Conservation (phyloP, 163 green algal genomes). For the Coccomyxa subellipsoidea region DNA sequence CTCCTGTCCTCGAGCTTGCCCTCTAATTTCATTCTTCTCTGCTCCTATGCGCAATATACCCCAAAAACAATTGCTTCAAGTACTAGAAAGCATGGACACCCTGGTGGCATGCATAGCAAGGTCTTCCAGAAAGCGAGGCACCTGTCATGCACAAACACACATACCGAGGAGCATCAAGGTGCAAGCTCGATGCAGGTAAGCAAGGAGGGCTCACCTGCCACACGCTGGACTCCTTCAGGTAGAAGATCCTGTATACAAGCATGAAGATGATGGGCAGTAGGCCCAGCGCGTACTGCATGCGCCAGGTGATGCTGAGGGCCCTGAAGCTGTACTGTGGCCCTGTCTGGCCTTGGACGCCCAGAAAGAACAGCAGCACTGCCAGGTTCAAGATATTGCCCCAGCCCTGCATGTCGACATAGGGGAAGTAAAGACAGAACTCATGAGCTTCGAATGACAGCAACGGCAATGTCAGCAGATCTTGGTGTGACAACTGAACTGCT, state of each 20-base stretch:
- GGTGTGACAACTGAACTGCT: no score
- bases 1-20: background rate
- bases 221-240: constrained; percentile 38
- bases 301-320: constrained; percentile 23
- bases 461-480: no score
- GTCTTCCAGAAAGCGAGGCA: no score
- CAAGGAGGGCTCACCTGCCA: constrained; percentile 21
- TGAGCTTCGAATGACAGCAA: no score
- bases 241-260: constrained; percentile 36
- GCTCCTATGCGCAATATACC: background rate
- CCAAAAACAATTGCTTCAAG: background rate
- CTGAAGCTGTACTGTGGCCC: constrained; percentile 20
- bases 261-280: constrained; percentile 38
- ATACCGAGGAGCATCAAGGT: no score
- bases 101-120: no score
- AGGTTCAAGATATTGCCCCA: constrained; percentile 66
- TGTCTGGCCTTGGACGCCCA: constrained; percentile 41
- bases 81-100: background rate
- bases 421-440: no score
- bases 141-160: no score
- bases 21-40: background rate
- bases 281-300: constrained; percentile 35
- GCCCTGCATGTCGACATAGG: constrained; percentile 23
- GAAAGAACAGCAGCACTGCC: constrained; percentile 42
- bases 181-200: no score